Evolutionary conservation across 164 flowering plant species (phyloP), one percentile per base, ranked within the genome.

Genomic region (Protea cynaroides): DNA sequence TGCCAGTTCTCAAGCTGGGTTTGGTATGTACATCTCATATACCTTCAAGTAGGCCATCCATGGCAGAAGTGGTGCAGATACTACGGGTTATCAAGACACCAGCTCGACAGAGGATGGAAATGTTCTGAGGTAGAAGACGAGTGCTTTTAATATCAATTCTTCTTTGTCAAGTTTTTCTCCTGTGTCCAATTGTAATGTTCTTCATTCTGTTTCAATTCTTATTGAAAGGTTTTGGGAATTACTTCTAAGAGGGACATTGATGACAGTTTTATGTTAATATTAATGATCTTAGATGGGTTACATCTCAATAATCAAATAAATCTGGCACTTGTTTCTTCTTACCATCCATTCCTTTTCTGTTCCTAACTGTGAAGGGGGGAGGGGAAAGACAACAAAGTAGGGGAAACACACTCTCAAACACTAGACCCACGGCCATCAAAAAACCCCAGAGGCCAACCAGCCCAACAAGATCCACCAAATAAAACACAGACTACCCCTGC

Each of bases 21-120:
- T 52, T 94, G 68, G 98, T 94, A 0, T 94, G 98, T 75, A 89
- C 96, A 34, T 89, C 95, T 67, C 98, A 87, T 68, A 77, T 94
- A 61, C 97, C 98, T 34, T 94, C 98, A 0, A 86, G 89, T 68
- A 80, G 98, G 79, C 97, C 98, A 49, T 83, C 98, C 3, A 90
- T 94, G 97, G 75, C 91, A 2, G 97, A 90, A 61, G 89, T 94
- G 49, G 88, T 89, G 68, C 97, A 90, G 69, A 90, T 94, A 55
- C 63, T 94, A 69, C 87, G 89, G 68, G 91, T 90, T 51, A 94
- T 94, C 79, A 86, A 80, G 74, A 81, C 98, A 37, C 96, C 96
- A 47, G 64, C 83, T 64, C 82, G 82, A 43, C 84, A 79, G n/a
- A 80, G 84, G 67, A 76, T 78, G 80, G 84, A 79, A 64, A 65